Evolutionary conservation across 1,284 basidiomycete genomes (phyloP), one percentile per base, ranked within the genome.

Genomic region (Farysia itapuensis): DNA sequence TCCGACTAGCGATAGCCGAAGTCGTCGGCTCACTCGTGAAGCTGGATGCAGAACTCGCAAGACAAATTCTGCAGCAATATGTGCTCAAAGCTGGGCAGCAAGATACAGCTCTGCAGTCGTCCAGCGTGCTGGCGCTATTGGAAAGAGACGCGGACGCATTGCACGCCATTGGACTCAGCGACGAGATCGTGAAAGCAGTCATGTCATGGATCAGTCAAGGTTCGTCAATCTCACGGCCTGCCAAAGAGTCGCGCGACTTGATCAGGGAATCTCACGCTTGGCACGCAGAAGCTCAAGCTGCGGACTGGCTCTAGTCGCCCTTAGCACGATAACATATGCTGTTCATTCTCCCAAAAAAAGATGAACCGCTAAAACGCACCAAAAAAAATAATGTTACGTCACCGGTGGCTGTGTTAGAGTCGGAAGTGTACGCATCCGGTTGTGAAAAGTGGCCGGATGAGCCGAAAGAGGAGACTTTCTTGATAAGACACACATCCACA

Each of bases 1-100:
- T 94, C 31, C 83, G 86, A 0, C 45, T 67, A 24, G 78, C 82
- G 40, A 83, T 86, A 64, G 80, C 86, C 1, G 82, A 87, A 11
- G 78, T 84, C 4, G 82, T 93, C 21, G 82, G 81, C 41, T 81
- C 85, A 5, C 79, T 92, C 37, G 81, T 91, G 42, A 82, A 84
- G 85, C 44, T 61, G 14, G 53, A 63, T 25, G 13, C 36, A 4
- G 24, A 18, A 6, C 7, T 63, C 37, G 49, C 53, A 2, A 22
- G 32, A 12, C 34, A 24, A 6, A 53, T 57, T 12, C 30, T 63
- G 37, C 42, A 41, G 32, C 41, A 46, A 46, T 36, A 53, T 22
- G 53, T 63, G 12, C 34, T 61, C 1, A 22, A 16, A 16, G 31
- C 12, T 16, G 16, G 22, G 14, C 29, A 22, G 5, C 11, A 33